Conservation (phyloP, 768 basidiomycete genomes). For the Pisolithus microcarpus region DNA sequence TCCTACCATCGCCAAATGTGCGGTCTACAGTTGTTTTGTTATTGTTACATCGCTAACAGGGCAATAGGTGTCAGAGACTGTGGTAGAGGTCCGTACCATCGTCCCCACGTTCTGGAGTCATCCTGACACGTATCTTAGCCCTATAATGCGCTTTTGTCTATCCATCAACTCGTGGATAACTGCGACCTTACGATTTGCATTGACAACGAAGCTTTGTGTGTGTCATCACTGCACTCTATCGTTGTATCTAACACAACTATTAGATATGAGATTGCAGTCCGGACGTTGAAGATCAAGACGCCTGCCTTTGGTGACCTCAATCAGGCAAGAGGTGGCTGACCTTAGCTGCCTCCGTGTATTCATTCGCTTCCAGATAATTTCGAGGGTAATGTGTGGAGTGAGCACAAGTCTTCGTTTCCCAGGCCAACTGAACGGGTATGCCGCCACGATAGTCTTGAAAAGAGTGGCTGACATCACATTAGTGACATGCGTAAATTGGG, state of each 20-base stretch:
- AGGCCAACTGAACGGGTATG: conserved; percentile 85
- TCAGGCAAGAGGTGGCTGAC: conserved; percentile 33
- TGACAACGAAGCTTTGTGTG: conserved; percentile 82
- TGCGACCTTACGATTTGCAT: conserved; percentile 79
- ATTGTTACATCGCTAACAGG: conserved; percentile 8
- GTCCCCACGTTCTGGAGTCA: conserved; percentile 5
- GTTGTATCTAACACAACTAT: not conserved
- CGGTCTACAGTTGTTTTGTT: conserved; percentile 6
- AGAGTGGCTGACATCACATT: not conserved
- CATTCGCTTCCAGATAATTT: conserved; percentile 46
- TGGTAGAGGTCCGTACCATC: conserved; percentile 40
- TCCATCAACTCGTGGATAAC: conserved; percentile 86
- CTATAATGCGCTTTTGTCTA: conserved; percentile 78
- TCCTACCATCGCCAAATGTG: conserved; percentile 52
- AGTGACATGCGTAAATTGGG: conserved; percentile 86
- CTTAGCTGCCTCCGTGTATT: not conserved
- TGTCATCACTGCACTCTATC: not conserved
- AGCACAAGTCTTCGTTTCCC: conserved; percentile 90
- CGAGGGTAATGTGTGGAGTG: conserved; percentile 91
- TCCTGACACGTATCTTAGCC: conserved; percentile 34
- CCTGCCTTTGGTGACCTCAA: conserved; percentile 68
- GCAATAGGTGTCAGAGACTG: conserved; percentile 37
- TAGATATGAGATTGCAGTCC: conserved; percentile 67
- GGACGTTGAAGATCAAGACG: conserved; percentile 55
- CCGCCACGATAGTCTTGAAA: conserved; percentile 1